phyloP scores from a whole-genome alignment of 805 yeast species.

The Candida tammaniensis region DNA sequence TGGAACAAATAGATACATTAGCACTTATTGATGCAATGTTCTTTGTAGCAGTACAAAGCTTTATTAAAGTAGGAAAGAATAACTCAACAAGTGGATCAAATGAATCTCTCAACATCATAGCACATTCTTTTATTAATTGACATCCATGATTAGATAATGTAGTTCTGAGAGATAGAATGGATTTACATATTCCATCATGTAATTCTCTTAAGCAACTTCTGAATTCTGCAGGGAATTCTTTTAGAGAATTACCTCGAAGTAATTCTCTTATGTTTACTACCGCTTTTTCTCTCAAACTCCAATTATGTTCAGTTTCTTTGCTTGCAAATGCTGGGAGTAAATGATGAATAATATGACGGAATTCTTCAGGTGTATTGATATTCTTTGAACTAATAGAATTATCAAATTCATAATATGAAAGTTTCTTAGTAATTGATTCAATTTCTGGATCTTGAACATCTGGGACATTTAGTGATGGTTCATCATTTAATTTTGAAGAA shows the following conservation, averaged over 20 bases:
- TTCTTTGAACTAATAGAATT: constrained; percentile 28
- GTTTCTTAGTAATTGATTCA: constrained; percentile 4
- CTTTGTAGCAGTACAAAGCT: constrained; percentile 59
- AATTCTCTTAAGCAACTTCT: constrained; percentile 24
- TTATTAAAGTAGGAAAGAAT: constrained; percentile 46
- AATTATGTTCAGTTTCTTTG: constrained; percentile 84
- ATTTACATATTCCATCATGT: constrained; percentile 60
- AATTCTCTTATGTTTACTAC: constrained; percentile 57
- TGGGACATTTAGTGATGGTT: no score
- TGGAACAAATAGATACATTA: constrained; percentile 50
- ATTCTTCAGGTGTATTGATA: constrained; percentile 20
- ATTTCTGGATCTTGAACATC: no score
- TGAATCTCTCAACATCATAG: constrained; percentile 33
- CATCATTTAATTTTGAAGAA: no score
- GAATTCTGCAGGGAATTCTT: constrained; percentile 38
- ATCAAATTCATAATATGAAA: constrained; percentile 39
- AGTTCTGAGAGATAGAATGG: constrained; percentile 74
- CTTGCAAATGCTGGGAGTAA: constrained; percentile 48
- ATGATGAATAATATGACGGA: constrained; percentile 16
- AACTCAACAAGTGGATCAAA: constrained; percentile 52
- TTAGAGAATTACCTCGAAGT: constrained; percentile 51
- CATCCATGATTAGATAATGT: constrained; percentile 76
- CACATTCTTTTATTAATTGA: constrained; percentile 69
- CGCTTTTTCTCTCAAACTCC: constrained; percentile 69
- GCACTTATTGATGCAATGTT: constrained; percentile 60